Evolutionary conservation across 1,139 yeast genomes (phyloP), one percentile per base, ranked within the genome.

Genomic region (Blastobotrys elegans): DNA sequence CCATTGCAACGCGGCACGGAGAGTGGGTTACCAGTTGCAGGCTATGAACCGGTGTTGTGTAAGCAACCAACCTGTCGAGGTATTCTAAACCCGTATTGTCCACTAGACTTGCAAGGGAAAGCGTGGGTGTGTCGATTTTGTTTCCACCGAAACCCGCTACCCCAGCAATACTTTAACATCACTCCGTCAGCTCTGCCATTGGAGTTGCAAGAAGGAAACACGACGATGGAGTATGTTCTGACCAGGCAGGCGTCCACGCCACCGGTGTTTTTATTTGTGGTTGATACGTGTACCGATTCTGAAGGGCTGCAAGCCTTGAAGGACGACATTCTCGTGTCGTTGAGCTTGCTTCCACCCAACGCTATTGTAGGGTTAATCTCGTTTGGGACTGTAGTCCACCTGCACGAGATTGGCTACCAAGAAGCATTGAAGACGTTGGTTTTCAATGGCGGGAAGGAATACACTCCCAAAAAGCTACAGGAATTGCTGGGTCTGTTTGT

Each of bases 51-150:
- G 0, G 58, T 74, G 2, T 63, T 70, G 6, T 84, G 92, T 60
- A 53, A 56, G 30, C 75, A 82, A 33, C 58, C 60, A 20, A 60
- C 61, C 2, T 83, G 90, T 62, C 74, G 77, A 40, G 74, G 82
- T 1, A 74, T 82, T 21, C 60, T 82, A 50, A 81, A 79, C 58
- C 88, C 89, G 0, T 82, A 65, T 58, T 80, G 73, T 40, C 61
- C 61, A 31, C 55, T 73, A 14, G 75, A 74, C 53, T 47, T 59
- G 37, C 66, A 65, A 24, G 69, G 70, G 11, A 75, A 71, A 43
- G 61, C 71, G 2, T 84, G 92, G 92, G 65, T 73, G 1, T 84
- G 92, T 64, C 78, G 79, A 20, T 68, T 82, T 47, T 84, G 92
- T 67, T 68, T 71, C 16, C 69, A 73, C 42, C 68, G 79, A 36